Base-by-base conservation (phyloP, 768 basidiomycete species). In the Tylopilus balloui region DNA sequence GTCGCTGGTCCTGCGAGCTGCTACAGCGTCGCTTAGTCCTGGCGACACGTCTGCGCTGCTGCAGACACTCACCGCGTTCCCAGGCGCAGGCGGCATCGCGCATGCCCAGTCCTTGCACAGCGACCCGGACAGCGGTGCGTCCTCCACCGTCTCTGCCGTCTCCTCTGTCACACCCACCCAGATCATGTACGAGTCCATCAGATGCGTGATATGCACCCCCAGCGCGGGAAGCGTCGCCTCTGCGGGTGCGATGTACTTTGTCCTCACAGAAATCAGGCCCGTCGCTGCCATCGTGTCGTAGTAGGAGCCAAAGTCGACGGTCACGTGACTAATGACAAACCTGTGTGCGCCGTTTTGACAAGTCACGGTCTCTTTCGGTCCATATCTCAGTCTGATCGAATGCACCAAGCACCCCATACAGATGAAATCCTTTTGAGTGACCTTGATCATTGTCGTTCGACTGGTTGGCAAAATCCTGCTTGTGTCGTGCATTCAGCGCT, bases 71-170 rank as follows among this genome's bases (percentile, higher is more conserved):
- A 67, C 65, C 54, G 40, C 32, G 13, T 38, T 42, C 27, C 60
- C 55, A 21, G 53, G 29, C 48, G 45, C 10, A 15, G 78, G 66
- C 20, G 88, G 87, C 86, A 90, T 88, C 25, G 84, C 88, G 60
- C 83, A 88, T 20, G 84, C 86, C 89, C 89, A 92, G 58, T 92
- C 89, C 50, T 71, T 75, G 59, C 78, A 79, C 46, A 92, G 69
- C 37, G 64, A 72, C 21, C 89, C 89, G 31, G 70, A 69, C 35
- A 67, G 63, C 0, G 77, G 69, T n/a, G 80, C 80, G 46, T 71
- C 72, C 44, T 70, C 69, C 29, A 73, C 74, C 51, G 73, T 71
- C 45, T 74, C 77, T 23, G 69, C 67, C 36, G 64, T 41, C 34
- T 69, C 71, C 23, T 78, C 76, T 17, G 79, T 81, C n/a, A 67